phyloP scores from a whole-genome alignment of 768 basidiomycete species.

The Lactifluus piperatus region DNA sequence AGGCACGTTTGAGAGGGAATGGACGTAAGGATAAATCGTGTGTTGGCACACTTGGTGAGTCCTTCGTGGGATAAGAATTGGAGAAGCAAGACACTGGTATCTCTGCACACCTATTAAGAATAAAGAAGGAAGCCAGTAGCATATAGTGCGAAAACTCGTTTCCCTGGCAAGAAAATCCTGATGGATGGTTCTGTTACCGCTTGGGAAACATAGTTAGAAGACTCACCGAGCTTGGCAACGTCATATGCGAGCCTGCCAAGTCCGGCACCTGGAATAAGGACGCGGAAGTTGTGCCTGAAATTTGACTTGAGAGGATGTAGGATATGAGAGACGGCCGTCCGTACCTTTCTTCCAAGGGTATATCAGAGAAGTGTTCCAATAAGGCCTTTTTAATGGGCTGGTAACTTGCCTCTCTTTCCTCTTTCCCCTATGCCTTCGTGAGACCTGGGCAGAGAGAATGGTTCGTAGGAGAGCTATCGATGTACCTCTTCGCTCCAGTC shows the following conservation, averaged over 20 bases:
- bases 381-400: slow-evolving; percentile 74
- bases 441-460: background rate
- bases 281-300: slow-evolving; percentile 47
- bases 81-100: background rate
- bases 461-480: background rate
- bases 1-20: slow-evolving; percentile 82
- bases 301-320: background rate
- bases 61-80: slow-evolving; percentile 27
- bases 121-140: slow-evolving; percentile 82
- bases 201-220: background rate
- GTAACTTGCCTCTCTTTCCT: slow-evolving; percentile 75
- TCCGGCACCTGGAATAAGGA: slow-evolving; percentile 87
- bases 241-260: slow-evolving; percentile 86
- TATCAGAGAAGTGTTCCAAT: slow-evolving; percentile 48
- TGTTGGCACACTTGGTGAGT: slow-evolving; percentile 60
- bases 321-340: background rate
- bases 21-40: slow-evolving; percentile 82
- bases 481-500: slow-evolving; percentile 85
- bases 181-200: background rate
- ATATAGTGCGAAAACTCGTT: slow-evolving; percentile 97
- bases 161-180: slow-evolving; percentile 86
- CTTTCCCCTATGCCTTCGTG: slow-evolving; percentile 44
- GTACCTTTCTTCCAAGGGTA: slow-evolving; percentile 47
- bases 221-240: slow-evolving; percentile 66
- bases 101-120: slow-evolving; percentile 66